Percentiles rank a stretch among this genome's conserved stretches.
phyloP scores from a whole-genome alignment of 352 stramenopile species.

The Pythium grandisporangium region DNA sequence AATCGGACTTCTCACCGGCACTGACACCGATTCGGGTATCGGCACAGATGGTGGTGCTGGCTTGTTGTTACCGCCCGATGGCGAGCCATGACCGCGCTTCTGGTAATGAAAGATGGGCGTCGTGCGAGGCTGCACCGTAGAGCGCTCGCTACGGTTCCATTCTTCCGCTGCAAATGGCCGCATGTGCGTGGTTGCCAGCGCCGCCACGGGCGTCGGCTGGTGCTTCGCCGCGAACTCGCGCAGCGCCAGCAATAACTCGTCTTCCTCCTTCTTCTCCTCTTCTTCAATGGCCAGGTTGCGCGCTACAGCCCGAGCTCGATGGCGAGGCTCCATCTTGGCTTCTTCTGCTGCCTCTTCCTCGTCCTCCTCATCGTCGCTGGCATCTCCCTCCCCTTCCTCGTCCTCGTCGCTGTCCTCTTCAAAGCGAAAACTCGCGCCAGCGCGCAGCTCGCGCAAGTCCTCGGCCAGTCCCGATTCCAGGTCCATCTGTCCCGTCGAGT shows the following conservation, averaged over 20 bases:
- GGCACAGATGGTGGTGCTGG: neutral
- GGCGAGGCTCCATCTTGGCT: no score
- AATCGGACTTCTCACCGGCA: neutral
- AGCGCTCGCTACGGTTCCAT: neutral
- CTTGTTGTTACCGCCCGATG: neutral
- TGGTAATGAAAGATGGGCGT: slow-evolving; percentile 7
- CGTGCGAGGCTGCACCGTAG: neutral
- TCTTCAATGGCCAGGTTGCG: neutral
- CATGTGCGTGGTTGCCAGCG: neutral
- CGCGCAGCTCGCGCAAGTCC: slow-evolving; percentile 8
- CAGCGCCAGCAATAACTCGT: slow-evolving; percentile 3
- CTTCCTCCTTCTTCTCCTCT: slow-evolving; percentile 7
- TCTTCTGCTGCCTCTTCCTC: no score
- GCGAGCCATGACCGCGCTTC: neutral
- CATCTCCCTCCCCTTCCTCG: neutral
- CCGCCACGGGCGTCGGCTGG: neutral
- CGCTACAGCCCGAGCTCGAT: no score
- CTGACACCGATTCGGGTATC: neutral
- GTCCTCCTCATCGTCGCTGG: neutral
- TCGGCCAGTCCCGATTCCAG: neutral
- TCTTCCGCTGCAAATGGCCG: neutral
- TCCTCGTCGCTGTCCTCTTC: slow-evolving; percentile 1
- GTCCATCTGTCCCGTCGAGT: slow-evolving; percentile 7
- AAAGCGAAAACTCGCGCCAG: neutral
- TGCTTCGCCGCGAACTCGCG: slow-evolving; percentile 1